Conservation (phyloP, 2,329 filamentous ascomycete genomes). For the Colletotrichum sp. region DNA sequence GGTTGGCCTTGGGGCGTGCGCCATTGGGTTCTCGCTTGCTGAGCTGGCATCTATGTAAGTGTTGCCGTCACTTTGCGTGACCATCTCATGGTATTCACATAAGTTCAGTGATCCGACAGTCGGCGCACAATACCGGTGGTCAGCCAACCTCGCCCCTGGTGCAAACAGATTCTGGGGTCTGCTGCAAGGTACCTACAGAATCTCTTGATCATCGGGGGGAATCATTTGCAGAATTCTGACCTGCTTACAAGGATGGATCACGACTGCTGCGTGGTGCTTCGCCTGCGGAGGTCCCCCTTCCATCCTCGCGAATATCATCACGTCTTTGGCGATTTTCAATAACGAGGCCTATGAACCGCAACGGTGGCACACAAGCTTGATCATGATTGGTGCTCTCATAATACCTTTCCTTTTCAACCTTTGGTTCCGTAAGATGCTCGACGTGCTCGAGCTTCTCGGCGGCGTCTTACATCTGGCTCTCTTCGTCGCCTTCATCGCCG, state of each 20-base stretch:
- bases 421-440: not conserved
- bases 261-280: not conserved
- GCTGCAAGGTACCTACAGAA: not conserved
- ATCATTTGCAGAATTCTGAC: not conserved
- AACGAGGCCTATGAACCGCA: not conserved
- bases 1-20: not conserved
- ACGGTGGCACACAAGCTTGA: not conserved
- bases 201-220: not conserved
- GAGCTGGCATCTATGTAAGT: not conserved
- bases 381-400: not conserved
- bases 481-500: not conserved
- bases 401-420: not conserved
- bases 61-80: not conserved
- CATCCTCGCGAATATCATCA: not conserved
- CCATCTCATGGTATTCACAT: fast-evolving
- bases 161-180: not conserved
- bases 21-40: not conserved
- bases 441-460: not conserved
- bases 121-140: not conserved
- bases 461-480: not conserved
- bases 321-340: not conserved
- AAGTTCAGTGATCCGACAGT: not conserved
- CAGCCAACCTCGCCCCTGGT: fast-evolving
- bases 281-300: not conserved
- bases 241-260: not conserved